A percentile compares a stretch with the other conserved stretches of the same genome.
These are phyloP conservation scores for Fusarium compactum DNA, from an alignment of 2,329 filamentous ascomycete genomes.

Conservation along the genomic window DNA sequence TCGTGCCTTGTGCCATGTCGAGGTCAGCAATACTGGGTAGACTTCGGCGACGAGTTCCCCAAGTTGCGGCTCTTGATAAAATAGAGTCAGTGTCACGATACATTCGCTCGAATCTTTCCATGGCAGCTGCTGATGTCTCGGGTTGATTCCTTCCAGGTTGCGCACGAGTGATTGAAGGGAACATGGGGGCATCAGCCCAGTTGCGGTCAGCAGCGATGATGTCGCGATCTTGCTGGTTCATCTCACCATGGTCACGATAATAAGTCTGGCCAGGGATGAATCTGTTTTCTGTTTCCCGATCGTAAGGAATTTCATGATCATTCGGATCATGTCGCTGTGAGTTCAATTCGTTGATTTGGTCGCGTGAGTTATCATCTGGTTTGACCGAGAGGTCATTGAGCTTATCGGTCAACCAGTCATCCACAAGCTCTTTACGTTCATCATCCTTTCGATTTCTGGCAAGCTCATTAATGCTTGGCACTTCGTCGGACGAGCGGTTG, in stretches of 20 bases:
- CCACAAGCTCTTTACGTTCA: slow-evolving; percentile 64
- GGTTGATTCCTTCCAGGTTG: slow-evolving; percentile 58
- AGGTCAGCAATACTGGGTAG: slow-evolving; percentile 70
- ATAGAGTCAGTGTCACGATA: slow-evolving; percentile 69
- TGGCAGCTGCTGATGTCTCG: slow-evolving; percentile 65
- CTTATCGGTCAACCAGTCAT: slow-evolving; percentile 61
- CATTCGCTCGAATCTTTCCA: slow-evolving; percentile 64
- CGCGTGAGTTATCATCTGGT: slow-evolving; percentile 43
- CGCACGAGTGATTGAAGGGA: slow-evolving; percentile 58
- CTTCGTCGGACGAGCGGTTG: slow-evolving; percentile 58
- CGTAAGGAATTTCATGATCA: slow-evolving; percentile 58
- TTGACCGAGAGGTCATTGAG: slow-evolving; percentile 46
- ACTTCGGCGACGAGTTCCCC: slow-evolving; percentile 76
- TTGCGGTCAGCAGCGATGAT: slow-evolving; percentile 62
- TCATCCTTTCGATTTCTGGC: slow-evolving; percentile 56
- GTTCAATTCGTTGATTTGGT: slow-evolving; percentile 42
- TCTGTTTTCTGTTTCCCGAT: slow-evolving; percentile 63
- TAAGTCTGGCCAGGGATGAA: slow-evolving; percentile 64
- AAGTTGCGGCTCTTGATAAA: slow-evolving; percentile 73
- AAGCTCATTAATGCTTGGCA: slow-evolving; percentile 64
- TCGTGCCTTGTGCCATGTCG: slow-evolving; percentile 66
- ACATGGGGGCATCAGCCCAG: slow-evolving; percentile 63
- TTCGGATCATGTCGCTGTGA: slow-evolving; percentile 47
- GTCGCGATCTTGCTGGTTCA: slow-evolving; percentile 61
- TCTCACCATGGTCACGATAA: slow-evolving; percentile 55